Percentiles rank a stretch among this genome's conserved stretches.
Conservation (phyloP, 2,329 filamentous ascomycete genomes). For the Ceratocystis destructans region DNA sequence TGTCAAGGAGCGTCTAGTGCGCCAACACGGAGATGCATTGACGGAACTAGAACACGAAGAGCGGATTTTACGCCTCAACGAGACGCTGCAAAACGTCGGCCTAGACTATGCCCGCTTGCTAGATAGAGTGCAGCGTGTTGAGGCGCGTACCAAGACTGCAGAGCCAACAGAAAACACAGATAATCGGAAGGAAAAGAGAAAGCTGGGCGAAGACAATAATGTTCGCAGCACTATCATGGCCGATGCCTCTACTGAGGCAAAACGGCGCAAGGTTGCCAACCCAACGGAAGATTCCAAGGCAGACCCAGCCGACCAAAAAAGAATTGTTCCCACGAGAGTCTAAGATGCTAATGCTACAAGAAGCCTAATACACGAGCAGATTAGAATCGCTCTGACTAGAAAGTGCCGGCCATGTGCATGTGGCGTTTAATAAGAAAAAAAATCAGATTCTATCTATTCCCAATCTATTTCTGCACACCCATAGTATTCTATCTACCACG, state of each 20-base stretch:
- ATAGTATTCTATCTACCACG: background rate
- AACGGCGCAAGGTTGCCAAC: background rate
- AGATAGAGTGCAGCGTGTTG: constrained; percentile 31
- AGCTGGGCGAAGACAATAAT: background rate
- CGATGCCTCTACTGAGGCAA: background rate
- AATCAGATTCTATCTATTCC: background rate
- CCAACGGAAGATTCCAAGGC: background rate
- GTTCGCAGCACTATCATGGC: background rate
- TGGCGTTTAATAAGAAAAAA: background rate
- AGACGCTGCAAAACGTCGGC: constrained; percentile 53
- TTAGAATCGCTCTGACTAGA: background rate
- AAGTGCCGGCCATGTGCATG: background rate
- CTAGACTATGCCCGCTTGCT: constrained; percentile 60
- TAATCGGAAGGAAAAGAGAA: constrained; percentile 2
- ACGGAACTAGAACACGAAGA: constrained; percentile 55
- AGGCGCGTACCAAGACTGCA: background rate
- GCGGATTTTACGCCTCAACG: constrained; percentile 57
- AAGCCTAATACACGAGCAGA: background rate
- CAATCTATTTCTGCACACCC: background rate
- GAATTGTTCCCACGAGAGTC: background rate
- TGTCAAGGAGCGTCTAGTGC: constrained; percentile 64
- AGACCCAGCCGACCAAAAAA: background rate
- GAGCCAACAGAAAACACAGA: background rate
- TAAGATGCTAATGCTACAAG: background rate
- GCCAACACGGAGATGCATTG: constrained; percentile 58